These are phyloP conservation scores for Boletus calvinii DNA, from an alignment of 1,284 basidiomycete species.

Conservation along the genomic window DNA sequence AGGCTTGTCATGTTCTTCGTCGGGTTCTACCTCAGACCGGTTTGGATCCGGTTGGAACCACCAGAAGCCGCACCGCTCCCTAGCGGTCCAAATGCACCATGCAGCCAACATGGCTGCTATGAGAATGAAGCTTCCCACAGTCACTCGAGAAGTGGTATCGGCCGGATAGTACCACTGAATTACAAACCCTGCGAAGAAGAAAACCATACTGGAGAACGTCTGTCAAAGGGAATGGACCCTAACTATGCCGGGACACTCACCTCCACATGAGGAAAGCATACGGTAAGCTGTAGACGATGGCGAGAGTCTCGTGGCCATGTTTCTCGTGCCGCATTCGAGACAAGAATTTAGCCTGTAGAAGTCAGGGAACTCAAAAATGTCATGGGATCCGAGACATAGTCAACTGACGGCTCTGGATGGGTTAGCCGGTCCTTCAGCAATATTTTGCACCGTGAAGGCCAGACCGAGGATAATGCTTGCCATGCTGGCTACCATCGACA, in stretches of 20 bases:
- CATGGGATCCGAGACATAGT: neutral
- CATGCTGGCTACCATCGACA: slow-evolving; percentile 41
- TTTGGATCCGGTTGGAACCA: too few relatives aligned
- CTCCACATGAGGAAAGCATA: slow-evolving; percentile 41
- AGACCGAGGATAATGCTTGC: slow-evolving; percentile 42
- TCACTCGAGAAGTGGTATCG: neutral
- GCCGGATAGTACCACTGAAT: slow-evolving; percentile 26
- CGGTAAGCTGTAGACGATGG: slow-evolving; percentile 39
- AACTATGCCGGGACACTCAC: slow-evolving; percentile 26
- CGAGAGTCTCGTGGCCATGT: slow-evolving; percentile 38
- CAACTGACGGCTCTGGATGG: slow-evolving; percentile 30
- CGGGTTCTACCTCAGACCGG: too few relatives aligned
- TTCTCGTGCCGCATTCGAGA: slow-evolving; percentile 18
- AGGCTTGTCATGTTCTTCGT: too few relatives aligned
- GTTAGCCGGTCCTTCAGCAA: slow-evolving; percentile 30
- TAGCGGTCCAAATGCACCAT: slow-evolving; percentile 28
- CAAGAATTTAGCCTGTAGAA: slow-evolving; percentile 32
- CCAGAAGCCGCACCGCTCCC: slow-evolving; percentile 18
- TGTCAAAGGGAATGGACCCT: neutral
- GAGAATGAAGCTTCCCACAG: slow-evolving; percentile 13
- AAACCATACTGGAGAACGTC: slow-evolving; percentile 22
- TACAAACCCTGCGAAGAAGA: slow-evolving; percentile 31
- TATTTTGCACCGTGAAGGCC: slow-evolving; percentile 39
- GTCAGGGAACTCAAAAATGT: neutral
- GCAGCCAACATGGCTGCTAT: slow-evolving; percentile 11